Percentiles rank a stretch among this genome's conserved stretches.
phyloP scores from a whole-genome alignment of 2,329 filamentous ascomycete genomes.

The Fusarium sp. region DNA sequence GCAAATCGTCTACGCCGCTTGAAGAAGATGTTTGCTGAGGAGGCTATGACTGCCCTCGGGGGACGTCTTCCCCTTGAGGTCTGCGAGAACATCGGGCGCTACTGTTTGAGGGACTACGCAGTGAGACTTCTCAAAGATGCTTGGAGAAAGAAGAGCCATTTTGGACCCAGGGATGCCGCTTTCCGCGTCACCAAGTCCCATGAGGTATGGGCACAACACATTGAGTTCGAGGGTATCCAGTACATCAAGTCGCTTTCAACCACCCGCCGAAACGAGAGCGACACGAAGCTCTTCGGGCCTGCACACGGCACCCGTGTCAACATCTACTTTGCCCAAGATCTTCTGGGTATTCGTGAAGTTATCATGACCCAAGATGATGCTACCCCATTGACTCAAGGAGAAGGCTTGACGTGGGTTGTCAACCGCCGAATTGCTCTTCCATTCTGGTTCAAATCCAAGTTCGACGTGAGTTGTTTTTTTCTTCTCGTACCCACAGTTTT shows the following conservation, averaged over 20 bases:
- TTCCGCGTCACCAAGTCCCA: background rate
- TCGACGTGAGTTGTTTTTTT: background rate
- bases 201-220: background rate
- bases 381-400: rapidly evolving
- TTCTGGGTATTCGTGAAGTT: background rate
- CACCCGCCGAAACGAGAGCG: rapidly evolving
- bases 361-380: rapidly evolving
- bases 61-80: background rate
- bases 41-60: rapidly evolving
- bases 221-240: background rate
- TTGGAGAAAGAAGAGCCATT: background rate
- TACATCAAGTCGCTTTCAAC: background rate
- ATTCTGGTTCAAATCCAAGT: background rate
- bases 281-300: background rate
- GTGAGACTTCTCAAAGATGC: background rate
- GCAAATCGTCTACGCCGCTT: background rate
- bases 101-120: background rate
- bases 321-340: background rate
- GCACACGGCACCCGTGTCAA: rapidly evolving
- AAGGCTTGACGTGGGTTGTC: background rate
- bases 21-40: background rate
- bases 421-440: rapidly evolving
- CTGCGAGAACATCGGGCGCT: background rate
- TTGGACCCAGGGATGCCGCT: rapidly evolving
- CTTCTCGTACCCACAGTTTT: too few relatives aligned